A percentile compares a stretch with the other conserved stretches of the same genome.
Evolutionary conservation across 495 filamentous ascomycete species (phyloP).

Genomic region (Aspergillus panamensis): DNA sequence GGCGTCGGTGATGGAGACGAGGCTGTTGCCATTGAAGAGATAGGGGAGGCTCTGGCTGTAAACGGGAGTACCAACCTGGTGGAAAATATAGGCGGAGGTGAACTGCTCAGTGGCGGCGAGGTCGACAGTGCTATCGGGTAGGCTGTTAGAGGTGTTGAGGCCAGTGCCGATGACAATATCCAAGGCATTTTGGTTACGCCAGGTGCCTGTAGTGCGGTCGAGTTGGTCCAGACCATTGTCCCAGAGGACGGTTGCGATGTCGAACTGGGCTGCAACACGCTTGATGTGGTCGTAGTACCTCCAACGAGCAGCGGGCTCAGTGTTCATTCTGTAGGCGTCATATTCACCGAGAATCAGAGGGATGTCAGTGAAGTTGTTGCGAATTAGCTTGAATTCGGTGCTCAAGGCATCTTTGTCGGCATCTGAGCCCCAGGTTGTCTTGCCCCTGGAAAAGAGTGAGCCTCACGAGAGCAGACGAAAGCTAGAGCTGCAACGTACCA

Average conservation of each 20-base stretch:
- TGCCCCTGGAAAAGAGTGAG: conserved; percentile 40
- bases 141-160: conserved; percentile 44
- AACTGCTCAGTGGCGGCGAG: conserved; percentile 39
- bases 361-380: conserved; percentile 51
- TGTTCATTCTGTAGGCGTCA: conserved; percentile 43
- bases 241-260: conserved; percentile 52
- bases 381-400: conserved; percentile 49
- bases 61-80: conserved; percentile 47
- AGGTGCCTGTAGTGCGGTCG: conserved; percentile 42
- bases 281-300: conserved; percentile 56
- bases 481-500: conserved; percentile 22
- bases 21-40: conserved; percentile 53
- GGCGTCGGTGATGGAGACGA: conserved; percentile 42
- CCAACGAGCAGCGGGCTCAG: conserved; percentile 55
- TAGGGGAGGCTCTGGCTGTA: conserved; percentile 43
- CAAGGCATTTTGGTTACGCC: conserved; percentile 49
- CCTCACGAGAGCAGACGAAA: neutral
- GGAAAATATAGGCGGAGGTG: conserved; percentile 53
- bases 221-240: conserved; percentile 50
- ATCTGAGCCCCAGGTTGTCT: conserved; percentile 57
- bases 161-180: conserved; percentile 46
- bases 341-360: conserved; percentile 61
- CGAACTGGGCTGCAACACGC: conserved; percentile 42
- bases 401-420: conserved; percentile 48
- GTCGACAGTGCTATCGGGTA: conserved; percentile 53